Evolutionary conservation across 192 early-diverging fungal genomes (phyloP).

Genomic region (Jimgerdemannia lactiflua): DNA sequence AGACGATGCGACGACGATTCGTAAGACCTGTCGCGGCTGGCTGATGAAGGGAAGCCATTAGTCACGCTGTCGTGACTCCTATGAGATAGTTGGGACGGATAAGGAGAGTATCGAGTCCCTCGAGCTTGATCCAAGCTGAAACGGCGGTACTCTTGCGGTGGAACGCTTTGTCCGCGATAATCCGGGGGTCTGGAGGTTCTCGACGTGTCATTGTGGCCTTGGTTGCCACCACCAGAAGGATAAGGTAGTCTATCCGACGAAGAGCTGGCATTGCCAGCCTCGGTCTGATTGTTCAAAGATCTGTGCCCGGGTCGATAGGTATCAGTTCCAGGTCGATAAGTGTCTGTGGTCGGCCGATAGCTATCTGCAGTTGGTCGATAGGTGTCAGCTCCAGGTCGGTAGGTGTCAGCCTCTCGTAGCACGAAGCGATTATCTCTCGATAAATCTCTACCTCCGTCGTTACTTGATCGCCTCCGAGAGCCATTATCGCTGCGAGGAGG

Average conservation of each 20-base stretch:
- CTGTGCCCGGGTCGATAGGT: not conserved
- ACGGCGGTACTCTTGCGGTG: not conserved
- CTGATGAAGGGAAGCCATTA: not conserved
- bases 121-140: not conserved
- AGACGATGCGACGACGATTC: not conserved
- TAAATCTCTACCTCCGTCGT: not conserved
- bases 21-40: not conserved
- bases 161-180: not conserved
- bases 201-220: not conserved
- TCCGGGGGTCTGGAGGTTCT: not conserved
- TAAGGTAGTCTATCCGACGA: not conserved
- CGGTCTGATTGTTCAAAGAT: not conserved
- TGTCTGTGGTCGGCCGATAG: not conserved
- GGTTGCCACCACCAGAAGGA: not conserved
- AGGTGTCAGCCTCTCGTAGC: not conserved
- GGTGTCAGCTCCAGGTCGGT: not conserved
- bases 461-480: not conserved
- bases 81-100: not conserved
- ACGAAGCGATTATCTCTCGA: not conserved
- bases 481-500: not conserved
- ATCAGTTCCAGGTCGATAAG: not conserved
- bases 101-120: not conserved
- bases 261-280: not conserved
- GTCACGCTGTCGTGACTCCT: not conserved
- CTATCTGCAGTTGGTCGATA: not conserved